phyloP scores from a whole-genome alignment of 352 stramenopile species.

The Elongisporangium undulatum region DNA sequence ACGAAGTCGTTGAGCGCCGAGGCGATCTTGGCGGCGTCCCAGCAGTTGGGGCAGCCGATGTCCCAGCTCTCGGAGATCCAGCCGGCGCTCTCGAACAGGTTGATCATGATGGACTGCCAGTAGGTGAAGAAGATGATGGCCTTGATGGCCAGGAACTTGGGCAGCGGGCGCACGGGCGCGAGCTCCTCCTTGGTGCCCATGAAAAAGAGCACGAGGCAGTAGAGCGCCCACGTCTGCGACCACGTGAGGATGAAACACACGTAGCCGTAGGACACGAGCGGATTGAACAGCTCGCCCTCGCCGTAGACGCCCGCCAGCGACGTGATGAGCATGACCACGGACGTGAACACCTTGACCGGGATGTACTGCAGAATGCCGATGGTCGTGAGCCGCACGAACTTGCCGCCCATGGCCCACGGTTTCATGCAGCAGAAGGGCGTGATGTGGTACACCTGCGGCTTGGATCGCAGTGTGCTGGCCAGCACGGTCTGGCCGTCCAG shows the following conservation, averaged over 20 bases:
- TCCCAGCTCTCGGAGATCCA: constrained; percentile 83
- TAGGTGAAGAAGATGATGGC: constrained; percentile 95
- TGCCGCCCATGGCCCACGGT: constrained; percentile 89
- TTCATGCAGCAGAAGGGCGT: constrained; percentile 85
- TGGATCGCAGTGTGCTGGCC: constrained; percentile 80
- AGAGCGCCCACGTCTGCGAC: constrained; percentile 92
- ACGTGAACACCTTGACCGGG: constrained; percentile 84
- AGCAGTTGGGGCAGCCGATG: constrained; percentile 82
- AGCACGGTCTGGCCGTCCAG: constrained; percentile 81
- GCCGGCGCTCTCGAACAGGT: constrained; percentile 80
- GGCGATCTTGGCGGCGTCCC: constrained; percentile 80
- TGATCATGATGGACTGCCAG: constrained; percentile 93
- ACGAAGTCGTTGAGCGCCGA: constrained; percentile 92
- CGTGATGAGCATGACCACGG: constrained; percentile 84
- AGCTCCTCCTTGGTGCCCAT: constrained; percentile 89
- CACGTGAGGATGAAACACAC: constrained; percentile 88
- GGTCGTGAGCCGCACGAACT: constrained; percentile 91
- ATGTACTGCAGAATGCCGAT: constrained; percentile 94
- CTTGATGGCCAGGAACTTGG: constrained; percentile 95
- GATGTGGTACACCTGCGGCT: constrained; percentile 77
- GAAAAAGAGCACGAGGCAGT: constrained; percentile 94
- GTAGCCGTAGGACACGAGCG: constrained; percentile 82
- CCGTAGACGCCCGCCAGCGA: constrained; percentile 85
- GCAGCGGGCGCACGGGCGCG: constrained; percentile 82
- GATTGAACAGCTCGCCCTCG: constrained; percentile 86